Evolutionary conservation across 1,139 yeast genomes (phyloP).

Genomic region (Geotrichum siamense): DNA sequence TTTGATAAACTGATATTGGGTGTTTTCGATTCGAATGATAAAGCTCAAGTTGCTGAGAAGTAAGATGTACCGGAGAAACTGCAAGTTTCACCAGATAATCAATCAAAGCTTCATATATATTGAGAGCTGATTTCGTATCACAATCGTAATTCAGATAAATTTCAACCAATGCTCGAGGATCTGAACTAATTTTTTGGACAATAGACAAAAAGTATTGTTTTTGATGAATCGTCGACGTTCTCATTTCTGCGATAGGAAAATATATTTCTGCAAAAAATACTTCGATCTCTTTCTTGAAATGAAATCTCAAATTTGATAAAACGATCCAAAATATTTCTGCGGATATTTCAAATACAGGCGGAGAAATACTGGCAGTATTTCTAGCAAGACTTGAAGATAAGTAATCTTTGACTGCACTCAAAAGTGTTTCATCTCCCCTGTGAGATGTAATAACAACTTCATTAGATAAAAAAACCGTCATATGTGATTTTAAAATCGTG

Average conservation of each 20-base stretch:
- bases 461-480: conserved; percentile 68
- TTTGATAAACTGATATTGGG: conserved; percentile 67
- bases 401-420: conserved; percentile 79
- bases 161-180: conserved; percentile 87
- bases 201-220: conserved; percentile 77
- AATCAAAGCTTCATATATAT: conserved; percentile 73
- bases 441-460: conserved; percentile 55
- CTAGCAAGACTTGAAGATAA: conserved; percentile 75
- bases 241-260: conserved; percentile 89
- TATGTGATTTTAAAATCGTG: conserved; percentile 76
- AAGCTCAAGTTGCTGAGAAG: conserved; percentile 59
- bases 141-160: conserved; percentile 93
- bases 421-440: conserved; percentile 56
- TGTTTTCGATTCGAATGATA: conserved; percentile 55
- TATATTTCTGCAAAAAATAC: conserved; percentile 90
- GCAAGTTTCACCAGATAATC: conserved; percentile 73
- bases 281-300: conserved; percentile 87
- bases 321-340: conserved; percentile 91
- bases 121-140: conserved; percentile 66
- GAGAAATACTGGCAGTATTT: conserved; percentile 86
- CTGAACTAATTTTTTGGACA: conserved; percentile 72
- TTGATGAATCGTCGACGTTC: conserved; percentile 85
- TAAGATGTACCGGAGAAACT: conserved; percentile 61
- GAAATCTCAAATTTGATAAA: conserved; percentile 72
- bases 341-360: conserved; percentile 88